phyloP scores from a whole-genome alignment of 2,329 filamentous ascomycete genomes.

The Fusarium sp. region DNA sequence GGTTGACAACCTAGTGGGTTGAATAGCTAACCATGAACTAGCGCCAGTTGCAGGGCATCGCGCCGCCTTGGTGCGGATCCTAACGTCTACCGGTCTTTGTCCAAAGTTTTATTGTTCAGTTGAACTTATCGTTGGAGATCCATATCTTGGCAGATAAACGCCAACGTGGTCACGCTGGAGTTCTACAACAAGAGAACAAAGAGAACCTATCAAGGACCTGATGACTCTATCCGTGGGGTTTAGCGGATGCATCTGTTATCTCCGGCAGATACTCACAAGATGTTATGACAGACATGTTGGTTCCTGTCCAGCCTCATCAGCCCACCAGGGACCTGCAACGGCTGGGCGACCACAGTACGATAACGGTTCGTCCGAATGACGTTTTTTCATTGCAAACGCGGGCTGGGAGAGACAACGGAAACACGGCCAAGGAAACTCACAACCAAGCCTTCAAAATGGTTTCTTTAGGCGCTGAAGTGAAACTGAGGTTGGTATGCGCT shows the following conservation, averaged over 20 bases:
- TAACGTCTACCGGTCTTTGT: constrained; percentile 4
- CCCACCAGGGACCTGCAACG: background rate
- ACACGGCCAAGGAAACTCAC: background rate
- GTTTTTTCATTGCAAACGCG: constrained; percentile 4
- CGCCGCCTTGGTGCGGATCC: background rate
- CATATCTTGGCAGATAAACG: background rate
- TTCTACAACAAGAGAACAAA: background rate
- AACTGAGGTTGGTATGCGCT: constrained; percentile 31
- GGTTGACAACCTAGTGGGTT: constrained; percentile 2
- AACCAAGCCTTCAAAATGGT: constrained; percentile 1
- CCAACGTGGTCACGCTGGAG: background rate
- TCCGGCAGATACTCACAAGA: background rate
- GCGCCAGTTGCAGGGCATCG: constrained; percentile 10
- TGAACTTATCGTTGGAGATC: background rate
- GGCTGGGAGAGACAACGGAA: constrained; percentile 21
- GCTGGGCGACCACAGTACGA: background rate
- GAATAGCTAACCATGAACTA: constrained; percentile 6
- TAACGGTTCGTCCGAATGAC: constrained; percentile 11
- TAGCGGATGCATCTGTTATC: background rate
- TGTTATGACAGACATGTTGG: background rate
- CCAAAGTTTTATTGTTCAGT: background rate
- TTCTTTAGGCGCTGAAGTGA: constrained; percentile 24
- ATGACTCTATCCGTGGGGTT: background rate
- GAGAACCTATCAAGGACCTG: background rate
- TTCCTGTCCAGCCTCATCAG: background rate